Evolutionary conservation across 2,329 filamentous ascomycete species (phyloP), one percentile per base, ranked within the genome.

Genomic region (Cercospora sp.): DNA sequence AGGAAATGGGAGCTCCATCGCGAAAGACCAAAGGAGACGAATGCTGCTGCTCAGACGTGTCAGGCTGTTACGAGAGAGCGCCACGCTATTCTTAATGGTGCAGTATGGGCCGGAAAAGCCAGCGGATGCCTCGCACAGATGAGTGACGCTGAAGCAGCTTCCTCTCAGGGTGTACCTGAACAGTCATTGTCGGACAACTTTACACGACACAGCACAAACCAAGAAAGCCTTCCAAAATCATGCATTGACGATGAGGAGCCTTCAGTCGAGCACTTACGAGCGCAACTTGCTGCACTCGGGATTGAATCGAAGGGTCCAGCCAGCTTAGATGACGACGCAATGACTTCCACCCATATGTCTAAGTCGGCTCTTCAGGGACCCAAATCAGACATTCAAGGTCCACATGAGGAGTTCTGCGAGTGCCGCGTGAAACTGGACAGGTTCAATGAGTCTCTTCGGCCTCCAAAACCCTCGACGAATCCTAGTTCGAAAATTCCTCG

Each of bases 361-460:
- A n/a, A 0, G 3, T 28, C 62, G 5, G 30, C 62, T 13, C 62
- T 64, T 7, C 48, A 64, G 12, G 62, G 48, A 7, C 33, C 48
- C 13, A 23, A 3, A 12, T 63, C 61, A 7, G 33, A 30, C 42
- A 51, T 63, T 13, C 28, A 53, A 55, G 61, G 61, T 7, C 28
- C 45, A 36, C 62, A 64, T 64, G 51, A 58, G 12, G 48, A 58
- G 2, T 36, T 20, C 26, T 64, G 62, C 31, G 51, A 42, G 13
- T 64, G 51, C 28, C n/a, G 30, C 12, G 6, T 12, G 6, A 2
- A 3, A 13, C 4, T 28, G 10, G 20, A 23, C 20, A 26, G 5
- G 18, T 13, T 23, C 1, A 33, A 30, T 58, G 55, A 30, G 23
- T 8, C 26, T 36, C 28, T n/a, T 31, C 4, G 12, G 9, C 16